Evolutionary conservation across 306 rosid species (phyloP).

Genomic region (Abrus pulchellus): DNA sequence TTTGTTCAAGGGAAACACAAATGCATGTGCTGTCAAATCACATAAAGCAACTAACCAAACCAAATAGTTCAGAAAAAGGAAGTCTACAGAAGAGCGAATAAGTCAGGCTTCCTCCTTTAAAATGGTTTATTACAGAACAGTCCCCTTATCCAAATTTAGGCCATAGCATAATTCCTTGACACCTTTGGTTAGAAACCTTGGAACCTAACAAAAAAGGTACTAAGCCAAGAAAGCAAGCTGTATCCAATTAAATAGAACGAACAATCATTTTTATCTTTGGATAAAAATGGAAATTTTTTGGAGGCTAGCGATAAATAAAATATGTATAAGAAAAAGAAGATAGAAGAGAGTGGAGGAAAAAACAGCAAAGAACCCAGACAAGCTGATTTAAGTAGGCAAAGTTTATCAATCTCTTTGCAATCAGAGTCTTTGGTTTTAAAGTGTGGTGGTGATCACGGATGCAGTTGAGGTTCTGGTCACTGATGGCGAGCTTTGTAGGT

Average conservation of each 20-base stretch:
- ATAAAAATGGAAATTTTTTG: slow-evolving; percentile 8
- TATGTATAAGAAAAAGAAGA: not conserved
- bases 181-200: slow-evolving; percentile 13
- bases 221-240: slow-evolving; percentile 21
- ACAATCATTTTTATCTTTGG: not conserved
- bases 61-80: slow-evolving; percentile 34
- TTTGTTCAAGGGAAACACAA: not conserved
- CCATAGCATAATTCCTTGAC: slow-evolving; percentile 31
- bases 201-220: slow-evolving; percentile 33
- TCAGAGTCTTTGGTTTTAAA: not conserved
- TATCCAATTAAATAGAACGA: slow-evolving; percentile 11
- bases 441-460: not conserved
- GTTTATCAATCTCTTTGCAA: slow-evolving; percentile 15
- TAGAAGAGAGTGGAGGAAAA: slow-evolving; percentile 12
- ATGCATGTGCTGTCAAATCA: slow-evolving; percentile 13
- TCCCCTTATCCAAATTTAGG: slow-evolving; percentile 33
- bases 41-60: slow-evolving; percentile 37
- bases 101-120: slow-evolving; percentile 23
- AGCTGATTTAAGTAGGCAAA: slow-evolving; percentile 30
- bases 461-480: not conserved
- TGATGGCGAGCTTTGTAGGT: not conserved
- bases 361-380: not conserved
- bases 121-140: slow-evolving; percentile 33
- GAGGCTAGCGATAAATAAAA: slow-evolving; percentile 30
- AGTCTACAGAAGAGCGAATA: not conserved